These are phyloP conservation scores for Sicyos edulis DNA, from an alignment of 306 rosid species.

Conservation along the genomic window DNA sequence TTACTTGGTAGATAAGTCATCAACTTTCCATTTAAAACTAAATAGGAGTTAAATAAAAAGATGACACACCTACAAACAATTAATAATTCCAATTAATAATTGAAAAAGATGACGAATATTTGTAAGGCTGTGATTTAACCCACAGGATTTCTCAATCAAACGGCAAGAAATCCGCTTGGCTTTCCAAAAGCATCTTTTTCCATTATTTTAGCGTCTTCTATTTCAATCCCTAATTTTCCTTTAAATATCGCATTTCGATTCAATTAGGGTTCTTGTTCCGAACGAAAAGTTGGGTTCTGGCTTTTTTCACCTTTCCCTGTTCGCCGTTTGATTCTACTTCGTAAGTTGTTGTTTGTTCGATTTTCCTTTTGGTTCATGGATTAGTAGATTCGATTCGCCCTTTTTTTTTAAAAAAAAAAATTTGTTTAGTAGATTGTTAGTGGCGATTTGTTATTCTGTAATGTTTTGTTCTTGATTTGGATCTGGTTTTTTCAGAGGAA, in stretches of 20 bases:
- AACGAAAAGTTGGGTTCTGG: background rate
- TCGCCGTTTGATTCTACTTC: background rate
- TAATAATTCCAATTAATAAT: too few relatives aligned
- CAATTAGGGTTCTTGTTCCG: constrained; percentile 5
- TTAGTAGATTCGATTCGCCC: background rate
- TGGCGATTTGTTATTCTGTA: background rate
- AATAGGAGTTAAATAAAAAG: too few relatives aligned
- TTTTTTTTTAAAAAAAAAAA: background rate
- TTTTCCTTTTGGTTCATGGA: background rate
- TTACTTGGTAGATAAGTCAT: too few relatives aligned
- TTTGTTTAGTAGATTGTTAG: too few relatives aligned
- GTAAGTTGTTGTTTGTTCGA: background rate
- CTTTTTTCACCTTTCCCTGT: background rate
- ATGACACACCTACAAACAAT: too few relatives aligned
- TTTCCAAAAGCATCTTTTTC: background rate
- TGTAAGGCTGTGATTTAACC: constrained; percentile 19
- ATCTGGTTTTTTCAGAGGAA: constrained; percentile 2
- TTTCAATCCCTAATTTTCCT: background rate
- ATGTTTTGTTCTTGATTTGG: background rate
- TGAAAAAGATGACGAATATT: background rate
- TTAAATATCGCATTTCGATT: background rate
- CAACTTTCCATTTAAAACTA: too few relatives aligned
- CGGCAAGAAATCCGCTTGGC: constrained; percentile 20
- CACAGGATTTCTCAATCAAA: constrained; percentile 6
- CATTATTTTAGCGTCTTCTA: background rate